phyloP scores from a whole-genome alignment of 768 basidiomycete genomes.

The Pholiota microspora region DNA sequence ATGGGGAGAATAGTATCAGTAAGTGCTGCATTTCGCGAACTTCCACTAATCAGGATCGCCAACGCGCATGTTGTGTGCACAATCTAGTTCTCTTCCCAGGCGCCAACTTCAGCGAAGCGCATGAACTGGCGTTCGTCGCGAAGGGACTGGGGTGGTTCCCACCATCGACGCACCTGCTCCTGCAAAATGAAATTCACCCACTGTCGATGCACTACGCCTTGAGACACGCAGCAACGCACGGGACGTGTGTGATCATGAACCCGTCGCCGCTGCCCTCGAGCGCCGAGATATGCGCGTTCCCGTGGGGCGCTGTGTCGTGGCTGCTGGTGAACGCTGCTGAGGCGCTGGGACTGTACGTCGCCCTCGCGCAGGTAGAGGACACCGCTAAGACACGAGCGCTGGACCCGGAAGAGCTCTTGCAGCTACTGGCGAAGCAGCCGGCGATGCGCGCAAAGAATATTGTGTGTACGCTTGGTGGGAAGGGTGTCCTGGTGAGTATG shows the following conservation, averaged over 20 bases:
- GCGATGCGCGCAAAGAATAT: constrained; percentile 39
- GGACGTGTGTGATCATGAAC: constrained; percentile 44
- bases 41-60: background rate
- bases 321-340: constrained; percentile 57
- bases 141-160: constrained; percentile 24
- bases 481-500: constrained; percentile 46
- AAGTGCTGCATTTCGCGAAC: constrained; percentile 19
- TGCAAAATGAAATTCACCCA: constrained; percentile 59
- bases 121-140: constrained; percentile 24
- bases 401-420: constrained; percentile 18
- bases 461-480: constrained; percentile 55
- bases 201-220: constrained; percentile 37
- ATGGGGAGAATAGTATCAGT: constrained; percentile 67
- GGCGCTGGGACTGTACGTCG: constrained; percentile 33
- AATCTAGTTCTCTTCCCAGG: constrained; percentile 60
- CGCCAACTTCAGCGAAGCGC: constrained; percentile 47
- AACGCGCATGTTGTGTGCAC: background rate
- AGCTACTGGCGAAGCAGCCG: constrained; percentile 20
- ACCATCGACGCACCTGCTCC: constrained; percentile 46
- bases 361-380: constrained; percentile 11
- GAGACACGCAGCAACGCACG: constrained; percentile 17
- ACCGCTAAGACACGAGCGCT: background rate
- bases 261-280: constrained; percentile 53
- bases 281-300: constrained; percentile 39
- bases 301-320: constrained; percentile 53